phyloP scores from a whole-genome alignment of 1,139 yeast genomes.

The Hemisphaericaspora subhashii region DNA sequence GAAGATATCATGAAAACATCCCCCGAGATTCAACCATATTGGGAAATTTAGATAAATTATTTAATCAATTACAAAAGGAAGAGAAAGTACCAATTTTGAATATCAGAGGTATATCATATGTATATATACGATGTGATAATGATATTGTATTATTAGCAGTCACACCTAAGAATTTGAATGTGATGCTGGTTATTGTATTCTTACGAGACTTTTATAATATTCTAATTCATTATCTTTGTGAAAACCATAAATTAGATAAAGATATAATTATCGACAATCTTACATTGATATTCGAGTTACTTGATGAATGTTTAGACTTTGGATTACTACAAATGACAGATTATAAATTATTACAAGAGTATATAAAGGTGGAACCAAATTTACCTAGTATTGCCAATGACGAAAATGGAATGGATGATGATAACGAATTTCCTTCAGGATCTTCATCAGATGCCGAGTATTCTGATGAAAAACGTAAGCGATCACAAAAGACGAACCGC shows the following conservation, averaged over 20 bases:
- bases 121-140: conserved; percentile 30
- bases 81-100: conserved; percentile 33
- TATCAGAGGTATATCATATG: conserved; percentile 30
- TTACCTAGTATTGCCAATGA: conserved; percentile 20
- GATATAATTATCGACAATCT: conserved; percentile 42
- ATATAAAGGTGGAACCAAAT: conserved; percentile 42
- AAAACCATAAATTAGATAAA: conserved; percentile 19
- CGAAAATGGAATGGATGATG: conserved; percentile 19
- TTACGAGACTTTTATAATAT: conserved; percentile 34
- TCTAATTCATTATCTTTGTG: conserved; percentile 31
- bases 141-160: conserved; percentile 35
- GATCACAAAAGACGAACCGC: conserved; percentile 7
- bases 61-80: conserved; percentile 21
- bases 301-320: conserved; percentile 49
- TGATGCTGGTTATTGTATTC: conserved; percentile 43
- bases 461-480: conserved; percentile 7
- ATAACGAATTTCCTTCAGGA: conserved; percentile 8
- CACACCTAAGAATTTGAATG: conserved; percentile 33
- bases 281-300: conserved; percentile 39
- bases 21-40: conserved; percentile 28
- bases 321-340: conserved; percentile 47
- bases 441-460: not conserved
- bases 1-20: conserved; percentile 36
- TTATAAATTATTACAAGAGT: conserved; percentile 44
- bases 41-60: conserved; percentile 27